Evolutionary conservation across 1,139 yeast species (phyloP), one percentile per base, ranked within the genome.

Genomic region (Sugiyamaella xylanicola): DNA sequence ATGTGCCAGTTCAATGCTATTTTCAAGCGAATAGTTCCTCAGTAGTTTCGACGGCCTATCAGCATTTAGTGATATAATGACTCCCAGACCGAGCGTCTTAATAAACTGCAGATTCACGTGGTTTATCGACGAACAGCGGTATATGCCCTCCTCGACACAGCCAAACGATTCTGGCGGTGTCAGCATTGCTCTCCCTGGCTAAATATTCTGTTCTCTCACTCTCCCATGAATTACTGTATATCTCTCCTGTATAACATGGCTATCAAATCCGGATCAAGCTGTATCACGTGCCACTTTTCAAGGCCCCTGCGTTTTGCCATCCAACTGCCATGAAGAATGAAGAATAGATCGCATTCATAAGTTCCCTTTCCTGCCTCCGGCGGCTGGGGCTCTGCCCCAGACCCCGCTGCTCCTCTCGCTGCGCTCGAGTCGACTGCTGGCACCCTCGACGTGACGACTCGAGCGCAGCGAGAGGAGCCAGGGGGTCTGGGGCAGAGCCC

Each of bases 21-120:
- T 59, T 21, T 67, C 69, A 13, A 63, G 74, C 3, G 83, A 74
- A 62, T 80, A 81, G 45, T 74, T 70, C 51, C 77, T 72, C 48
- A 83, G 72, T 4, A 78, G 70, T 47, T 83, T 69, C 1, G 85
- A 79, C 2, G 87, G 87, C 57, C 80, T 77, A 57, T 82, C 87
- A 2, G 86, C 84, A 67, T 83, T 84, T 25, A 84, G 67, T 20
- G 81, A 72, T 3, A 84, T 69, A 45, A 93, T 86, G 5, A 93
- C 86, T 59, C 84, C 84, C 55, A 93, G 76, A 56, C 86, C 79
- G 54, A 93, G 76, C 59, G 90, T 87, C 58, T 82, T 77, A 25
- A 93, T 72, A 66, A 92, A 92, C 52, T 90, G 84, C 67, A 89
- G 88, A 70, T 89, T 88, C 56, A 87, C 83, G 21, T 87, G 84